These are phyloP conservation scores for Epichloe gansuensis DNA, from an alignment of 2,329 filamentous ascomycete genomes.

Conservation along the genomic window DNA sequence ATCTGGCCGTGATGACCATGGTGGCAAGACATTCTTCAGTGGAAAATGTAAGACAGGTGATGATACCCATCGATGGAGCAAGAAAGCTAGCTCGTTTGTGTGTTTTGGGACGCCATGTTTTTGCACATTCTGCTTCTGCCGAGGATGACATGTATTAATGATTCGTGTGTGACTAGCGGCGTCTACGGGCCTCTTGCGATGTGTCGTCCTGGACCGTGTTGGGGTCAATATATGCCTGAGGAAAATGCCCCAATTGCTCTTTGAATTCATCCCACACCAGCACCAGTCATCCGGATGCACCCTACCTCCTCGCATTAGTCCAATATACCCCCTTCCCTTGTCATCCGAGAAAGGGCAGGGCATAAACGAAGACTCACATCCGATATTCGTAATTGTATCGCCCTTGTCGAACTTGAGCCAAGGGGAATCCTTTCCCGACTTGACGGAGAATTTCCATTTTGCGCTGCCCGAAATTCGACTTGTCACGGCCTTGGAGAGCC, in stretches of 20 bases:
- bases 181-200: not conserved
- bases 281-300: conserved; percentile 40
- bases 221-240: conserved; percentile 35
- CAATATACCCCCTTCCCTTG: not conserved
- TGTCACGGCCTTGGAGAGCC: conserved; percentile 33
- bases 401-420: conserved; percentile 53
- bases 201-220: conserved; percentile 27
- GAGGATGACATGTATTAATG: too few species aligned
- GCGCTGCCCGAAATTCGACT: conserved; percentile 36
- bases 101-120: conserved; percentile 1
- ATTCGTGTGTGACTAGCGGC: too few species aligned
- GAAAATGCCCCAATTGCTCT: conserved; percentile 41
- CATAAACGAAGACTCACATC: conserved; percentile 28
- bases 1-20: not conserved
- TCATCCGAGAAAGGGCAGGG: not conserved
- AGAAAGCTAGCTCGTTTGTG: not conserved
- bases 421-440: conserved; percentile 28
- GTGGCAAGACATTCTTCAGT: not conserved
- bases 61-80: not conserved
- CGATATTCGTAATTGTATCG: conserved; percentile 55
- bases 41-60: not conserved
- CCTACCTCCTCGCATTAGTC: conserved; percentile 18
- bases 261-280: conserved; percentile 40
- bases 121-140: not conserved
- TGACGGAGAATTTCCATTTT: conserved; percentile 41